Evolutionary conservation across 2,329 filamentous ascomycete genomes (phyloP).

Genomic region (Fusarium luffae): DNA sequence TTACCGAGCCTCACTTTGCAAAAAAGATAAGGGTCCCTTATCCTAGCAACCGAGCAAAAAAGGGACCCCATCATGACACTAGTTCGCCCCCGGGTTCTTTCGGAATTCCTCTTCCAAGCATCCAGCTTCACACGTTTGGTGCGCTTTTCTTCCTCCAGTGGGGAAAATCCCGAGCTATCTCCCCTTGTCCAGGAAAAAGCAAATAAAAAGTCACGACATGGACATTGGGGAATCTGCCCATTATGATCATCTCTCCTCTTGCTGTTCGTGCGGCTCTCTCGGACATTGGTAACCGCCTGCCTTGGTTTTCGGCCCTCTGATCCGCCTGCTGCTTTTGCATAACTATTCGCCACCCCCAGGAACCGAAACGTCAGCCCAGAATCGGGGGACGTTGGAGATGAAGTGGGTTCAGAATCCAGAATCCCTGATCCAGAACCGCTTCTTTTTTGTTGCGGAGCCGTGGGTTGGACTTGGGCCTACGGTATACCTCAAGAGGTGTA

Average conservation of each 20-base stretch:
- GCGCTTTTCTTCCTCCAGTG: constrained; percentile 11
- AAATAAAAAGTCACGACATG: constrained; percentile 14
- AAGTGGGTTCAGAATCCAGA: not conserved
- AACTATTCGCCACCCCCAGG: constrained; percentile 5
- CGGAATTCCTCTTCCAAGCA: constrained; percentile 24
- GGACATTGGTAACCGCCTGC: constrained; percentile 20
- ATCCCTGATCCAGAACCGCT: not conserved
- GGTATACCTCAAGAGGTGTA: constrained; percentile 12
- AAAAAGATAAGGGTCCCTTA: constrained; percentile 31
- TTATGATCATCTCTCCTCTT: not conserved
- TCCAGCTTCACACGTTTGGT: constrained; percentile 4
- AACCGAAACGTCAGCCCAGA: constrained; percentile 22
- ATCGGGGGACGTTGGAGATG: constrained; percentile 3
- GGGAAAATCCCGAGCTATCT: constrained; percentile 39
- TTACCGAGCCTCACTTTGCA: constrained; percentile 15
- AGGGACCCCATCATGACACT: not conserved
- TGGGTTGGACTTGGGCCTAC: not conserved
- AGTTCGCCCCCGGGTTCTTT: constrained; percentile 35
- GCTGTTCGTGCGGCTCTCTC: constrained; percentile 19
- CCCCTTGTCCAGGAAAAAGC: constrained; percentile 14
- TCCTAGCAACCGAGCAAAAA: constrained; percentile 2
- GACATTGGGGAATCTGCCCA: constrained; percentile 25
- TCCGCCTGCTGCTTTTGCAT: constrained; percentile 10
- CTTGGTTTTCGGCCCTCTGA: constrained; percentile 32
- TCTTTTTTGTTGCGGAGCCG: constrained; percentile 7